A percentile compares a stretch with the other conserved stretches of the same genome.
These are phyloP conservation scores for Stereum hirsutum DNA, from an alignment of 1,284 basidiomycete species.

Conservation along the genomic window DNA sequence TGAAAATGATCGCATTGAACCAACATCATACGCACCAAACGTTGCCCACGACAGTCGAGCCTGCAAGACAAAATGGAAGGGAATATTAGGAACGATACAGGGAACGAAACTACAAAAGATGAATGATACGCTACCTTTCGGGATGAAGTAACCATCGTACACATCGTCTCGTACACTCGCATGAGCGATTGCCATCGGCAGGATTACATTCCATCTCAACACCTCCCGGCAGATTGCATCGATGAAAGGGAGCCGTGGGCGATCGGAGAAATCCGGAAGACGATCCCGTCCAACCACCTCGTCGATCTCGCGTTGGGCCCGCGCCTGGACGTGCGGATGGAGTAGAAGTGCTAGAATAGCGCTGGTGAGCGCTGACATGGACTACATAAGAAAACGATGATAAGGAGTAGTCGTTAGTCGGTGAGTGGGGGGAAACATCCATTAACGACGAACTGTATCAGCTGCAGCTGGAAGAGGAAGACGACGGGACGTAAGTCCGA, in stretches of 20 bases:
- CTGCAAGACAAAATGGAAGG: background rate
- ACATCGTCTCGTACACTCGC: conserved; percentile 1
- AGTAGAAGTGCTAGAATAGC: conserved; percentile 5
- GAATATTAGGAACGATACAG: background rate
- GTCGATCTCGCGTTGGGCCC: conserved; percentile 7
- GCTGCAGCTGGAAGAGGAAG: conserved; percentile 12
- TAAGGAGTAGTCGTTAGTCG: conserved; percentile 2
- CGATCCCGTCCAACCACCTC: conserved; percentile 1
- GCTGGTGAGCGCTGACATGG: background rate
- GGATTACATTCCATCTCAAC: background rate
- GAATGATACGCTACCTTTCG: background rate
- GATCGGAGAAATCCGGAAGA: conserved; percentile 4
- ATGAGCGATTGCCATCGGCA: background rate
- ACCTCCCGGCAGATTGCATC: background rate
- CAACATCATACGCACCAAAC: too few species aligned
- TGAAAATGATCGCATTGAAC: background rate
- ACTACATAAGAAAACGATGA: background rate
- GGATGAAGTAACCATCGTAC: conserved; percentile 7
- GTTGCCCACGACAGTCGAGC: conserved; percentile 1
- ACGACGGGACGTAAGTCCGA: background rate
- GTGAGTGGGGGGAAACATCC: background rate
- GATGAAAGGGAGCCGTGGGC: conserved; percentile 3
- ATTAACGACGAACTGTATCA: conserved; percentile 12
- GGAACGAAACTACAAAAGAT: background rate
- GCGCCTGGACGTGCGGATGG: conserved; percentile 4